Evolutionary conservation across 2,329 filamentous ascomycete species (phyloP).

Genomic region (Calonectria hongkongensis): DNA sequence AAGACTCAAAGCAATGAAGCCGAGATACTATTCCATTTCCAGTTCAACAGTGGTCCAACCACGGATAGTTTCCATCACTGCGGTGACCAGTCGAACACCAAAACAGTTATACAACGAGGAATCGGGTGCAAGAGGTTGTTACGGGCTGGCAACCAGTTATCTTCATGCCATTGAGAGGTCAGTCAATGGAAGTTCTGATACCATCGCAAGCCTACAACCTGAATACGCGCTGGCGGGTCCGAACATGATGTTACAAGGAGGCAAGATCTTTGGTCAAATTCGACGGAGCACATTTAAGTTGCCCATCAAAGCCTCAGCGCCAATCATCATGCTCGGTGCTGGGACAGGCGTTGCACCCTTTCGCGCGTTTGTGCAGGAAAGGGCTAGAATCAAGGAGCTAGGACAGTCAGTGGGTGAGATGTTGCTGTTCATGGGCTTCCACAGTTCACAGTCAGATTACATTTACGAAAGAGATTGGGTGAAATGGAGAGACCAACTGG

Average conservation of each 20-base stretch:
- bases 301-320: not conserved
- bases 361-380: not conserved
- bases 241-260: not conserved
- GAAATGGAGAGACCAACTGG: not conserved
- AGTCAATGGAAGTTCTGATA: not conserved
- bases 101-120: not conserved
- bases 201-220: not conserved
- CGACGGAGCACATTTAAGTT: not conserved
- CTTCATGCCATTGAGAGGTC: not conserved
- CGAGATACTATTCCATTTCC: not conserved
- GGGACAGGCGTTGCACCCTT: slow-evolving; percentile 6
- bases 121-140: not conserved
- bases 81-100: not conserved
- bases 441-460: not conserved
- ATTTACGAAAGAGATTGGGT: slow-evolving; percentile 6
- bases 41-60: not conserved
- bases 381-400: not conserved
- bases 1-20: not conserved
- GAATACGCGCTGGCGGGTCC: not conserved
- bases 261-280: not conserved
- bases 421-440: not conserved
- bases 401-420: not conserved
- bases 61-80: not conserved
- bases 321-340: not conserved
- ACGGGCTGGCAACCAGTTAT: not conserved